Evolutionary conservation across 176 grass and related monocot species (phyloP).

Genomic region (Aegilops bicornis): DNA sequence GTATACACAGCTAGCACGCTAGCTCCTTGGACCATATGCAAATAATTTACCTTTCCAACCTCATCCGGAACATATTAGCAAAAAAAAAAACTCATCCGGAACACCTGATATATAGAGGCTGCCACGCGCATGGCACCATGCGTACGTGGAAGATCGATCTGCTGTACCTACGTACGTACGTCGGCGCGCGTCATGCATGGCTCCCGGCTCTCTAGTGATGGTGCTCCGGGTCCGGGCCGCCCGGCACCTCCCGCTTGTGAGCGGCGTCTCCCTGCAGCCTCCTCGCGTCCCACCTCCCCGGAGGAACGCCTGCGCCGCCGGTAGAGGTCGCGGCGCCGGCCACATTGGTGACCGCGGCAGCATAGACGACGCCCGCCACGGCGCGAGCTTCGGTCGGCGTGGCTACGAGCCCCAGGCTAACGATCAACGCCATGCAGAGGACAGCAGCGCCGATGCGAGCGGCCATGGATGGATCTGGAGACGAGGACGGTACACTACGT

Average conservation of each 20-base stretch:
- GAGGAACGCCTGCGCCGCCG: neutral
- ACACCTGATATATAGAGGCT: neutral
- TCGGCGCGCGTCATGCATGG: neutral
- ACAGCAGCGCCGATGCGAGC: slow-evolving; percentile 31
- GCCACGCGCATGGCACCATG: neutral
- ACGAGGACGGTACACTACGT: no score
- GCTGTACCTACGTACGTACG: neutral
- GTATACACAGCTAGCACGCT: no score
- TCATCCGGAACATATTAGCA: neutral
- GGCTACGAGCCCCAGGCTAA: slow-evolving; percentile 17
- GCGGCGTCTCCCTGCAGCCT: slow-evolving; percentile 22
- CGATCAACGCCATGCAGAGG: slow-evolving; percentile 26
- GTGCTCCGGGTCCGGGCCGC: slow-evolving; percentile 75
- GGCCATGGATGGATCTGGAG: slow-evolving; percentile 14
- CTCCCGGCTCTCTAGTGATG: slow-evolving; percentile 33
- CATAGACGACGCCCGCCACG: neutral
- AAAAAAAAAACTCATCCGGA: neutral
- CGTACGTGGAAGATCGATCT: neutral
- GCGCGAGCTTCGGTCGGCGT: slow-evolving; percentile 12
- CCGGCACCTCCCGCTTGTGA: slow-evolving; percentile 59
- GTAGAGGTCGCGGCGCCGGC: neutral
- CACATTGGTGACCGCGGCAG: neutral
- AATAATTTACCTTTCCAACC: neutral
- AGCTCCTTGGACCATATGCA: neutral
- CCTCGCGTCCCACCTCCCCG: slow-evolving; percentile 39